Evolutionary conservation across 148 eudicot genomes (phyloP).

Genomic region (Gaultheria prostrata): DNA sequence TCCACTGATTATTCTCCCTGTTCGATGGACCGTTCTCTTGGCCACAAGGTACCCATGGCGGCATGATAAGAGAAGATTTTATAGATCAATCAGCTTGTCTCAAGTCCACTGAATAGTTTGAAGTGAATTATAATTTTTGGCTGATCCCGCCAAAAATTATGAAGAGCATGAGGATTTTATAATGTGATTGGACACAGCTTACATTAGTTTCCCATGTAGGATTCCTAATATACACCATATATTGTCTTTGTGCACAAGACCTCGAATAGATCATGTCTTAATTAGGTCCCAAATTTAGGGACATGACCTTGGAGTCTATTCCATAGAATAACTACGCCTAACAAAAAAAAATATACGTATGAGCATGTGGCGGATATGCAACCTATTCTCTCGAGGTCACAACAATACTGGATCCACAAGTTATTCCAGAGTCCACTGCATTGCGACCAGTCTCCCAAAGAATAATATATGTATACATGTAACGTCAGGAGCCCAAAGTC

Average conservation of each 20-base stretch:
- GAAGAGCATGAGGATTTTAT: not conserved
- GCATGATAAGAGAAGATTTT: not conserved
- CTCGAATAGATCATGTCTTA: not conserved
- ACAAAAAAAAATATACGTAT: not conserved
- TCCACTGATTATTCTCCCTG: too few species aligned
- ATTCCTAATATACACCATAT: not conserved
- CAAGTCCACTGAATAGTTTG: not conserved
- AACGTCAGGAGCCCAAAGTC: not conserved
- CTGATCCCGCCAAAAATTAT: too few species aligned
- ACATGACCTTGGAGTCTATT: not conserved
- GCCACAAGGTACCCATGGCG: not conserved
- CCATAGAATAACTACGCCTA: not conserved
- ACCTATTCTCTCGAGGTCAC: not conserved
- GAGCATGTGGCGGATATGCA: not conserved
- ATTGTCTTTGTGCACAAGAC: not conserved
- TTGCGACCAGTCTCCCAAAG: not conserved
- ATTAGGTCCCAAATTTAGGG: not conserved
- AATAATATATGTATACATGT: not conserved
- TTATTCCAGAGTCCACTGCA: not conserved
- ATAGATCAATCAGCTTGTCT: too few species aligned
- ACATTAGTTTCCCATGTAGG: not conserved
- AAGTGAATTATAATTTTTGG: not conserved
- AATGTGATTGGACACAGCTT: not conserved
- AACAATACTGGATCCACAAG: not conserved
- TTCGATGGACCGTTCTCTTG: not conserved